Conservation (phyloP, 257 asterid species). For the Capsicum rhomboideum region DNA sequence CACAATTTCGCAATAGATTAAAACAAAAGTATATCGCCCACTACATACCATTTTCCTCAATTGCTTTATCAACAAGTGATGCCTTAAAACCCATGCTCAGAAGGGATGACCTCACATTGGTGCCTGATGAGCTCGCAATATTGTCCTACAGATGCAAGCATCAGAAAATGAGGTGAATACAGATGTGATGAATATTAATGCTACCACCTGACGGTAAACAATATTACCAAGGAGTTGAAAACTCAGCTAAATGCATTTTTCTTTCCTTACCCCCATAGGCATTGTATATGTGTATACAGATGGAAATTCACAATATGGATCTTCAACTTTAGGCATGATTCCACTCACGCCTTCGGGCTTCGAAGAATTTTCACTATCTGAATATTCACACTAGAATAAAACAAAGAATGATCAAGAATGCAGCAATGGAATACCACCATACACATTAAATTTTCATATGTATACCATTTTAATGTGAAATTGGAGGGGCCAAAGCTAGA, state of each 20-base stretch:
- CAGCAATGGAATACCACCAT: not conserved
- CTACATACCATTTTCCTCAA: conserved; percentile 56
- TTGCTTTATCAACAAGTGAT: conserved; percentile 68
- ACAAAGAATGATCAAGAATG: not conserved
- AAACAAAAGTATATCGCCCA: not conserved
- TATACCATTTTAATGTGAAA: conserved; percentile 2
- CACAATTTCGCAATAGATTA: not conserved
- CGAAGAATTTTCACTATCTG: conserved; percentile 43
- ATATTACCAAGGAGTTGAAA: not conserved
- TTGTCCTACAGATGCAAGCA: conserved; percentile 34
- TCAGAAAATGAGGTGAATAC: not conserved
- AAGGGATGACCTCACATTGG: conserved; percentile 54
- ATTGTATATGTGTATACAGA: conserved; percentile 13
- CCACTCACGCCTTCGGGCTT: conserved; percentile 22
- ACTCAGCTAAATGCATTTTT: not conserved
- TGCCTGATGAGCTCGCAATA: conserved; percentile 71
- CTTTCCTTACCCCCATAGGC: conserved; percentile 32
- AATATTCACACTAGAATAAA: conserved; percentile 31
- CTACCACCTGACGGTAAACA: not conserved
- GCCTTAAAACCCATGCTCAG: conserved; percentile 84
- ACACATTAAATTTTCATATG: not conserved
- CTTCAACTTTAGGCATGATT: conserved; percentile 53
- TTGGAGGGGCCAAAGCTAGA: not conserved
- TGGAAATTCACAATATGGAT: conserved; percentile 29
- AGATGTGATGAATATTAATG: not conserved